Evolutionary conservation across 257 asterid genomes (phyloP).

Genomic region (Perilla frutescens): DNA sequence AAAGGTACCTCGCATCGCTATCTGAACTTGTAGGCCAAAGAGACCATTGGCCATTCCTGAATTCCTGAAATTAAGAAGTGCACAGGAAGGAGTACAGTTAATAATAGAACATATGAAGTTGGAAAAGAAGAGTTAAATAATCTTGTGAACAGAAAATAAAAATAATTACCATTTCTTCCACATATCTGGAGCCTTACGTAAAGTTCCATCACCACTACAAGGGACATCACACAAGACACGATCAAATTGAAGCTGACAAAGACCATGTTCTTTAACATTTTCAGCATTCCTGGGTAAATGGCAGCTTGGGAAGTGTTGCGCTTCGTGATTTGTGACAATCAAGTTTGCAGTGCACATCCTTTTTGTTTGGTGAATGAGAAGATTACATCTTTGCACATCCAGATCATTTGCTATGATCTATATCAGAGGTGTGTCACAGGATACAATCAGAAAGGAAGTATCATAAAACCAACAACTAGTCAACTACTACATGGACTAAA

Average conservation of each 20-base stretch:
- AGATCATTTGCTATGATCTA: conserved; percentile 96
- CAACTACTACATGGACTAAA: background rate
- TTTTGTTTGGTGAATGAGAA: conserved; percentile 98
- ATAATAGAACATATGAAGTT: conserved; percentile 23
- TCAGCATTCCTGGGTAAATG: conserved; percentile 53
- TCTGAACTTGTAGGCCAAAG: conserved; percentile 92
- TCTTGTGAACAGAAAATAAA: conserved; percentile 16
- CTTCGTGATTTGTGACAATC: conserved; percentile 97
- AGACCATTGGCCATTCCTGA: conserved; percentile 89
- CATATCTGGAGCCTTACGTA: conserved; percentile 98
- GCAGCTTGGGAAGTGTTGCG: conserved; percentile 99
- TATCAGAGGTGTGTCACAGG: conserved; percentile 28
- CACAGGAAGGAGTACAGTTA: conserved; percentile 18
- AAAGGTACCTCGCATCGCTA: conserved; percentile 89
- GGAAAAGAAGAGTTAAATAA: conserved; percentile 14
- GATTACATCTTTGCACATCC: conserved; percentile 96
- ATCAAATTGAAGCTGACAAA: conserved; percentile 86
- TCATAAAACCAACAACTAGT: conserved; percentile 19
- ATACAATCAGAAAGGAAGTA: conserved; percentile 26
- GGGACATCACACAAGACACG: conserved; percentile 99
- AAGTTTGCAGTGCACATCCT: conserved; percentile 99
- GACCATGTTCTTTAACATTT: conserved; percentile 48
- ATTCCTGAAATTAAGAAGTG: conserved; percentile 57
- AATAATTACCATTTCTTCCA: conserved; percentile 91
- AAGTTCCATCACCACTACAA: conserved; percentile 99